A percentile compares a stretch with the other conserved stretches of the same genome.
phyloP scores from a whole-genome alignment of 495 filamentous ascomycete species.

The Aspergillus leporis region DNA sequence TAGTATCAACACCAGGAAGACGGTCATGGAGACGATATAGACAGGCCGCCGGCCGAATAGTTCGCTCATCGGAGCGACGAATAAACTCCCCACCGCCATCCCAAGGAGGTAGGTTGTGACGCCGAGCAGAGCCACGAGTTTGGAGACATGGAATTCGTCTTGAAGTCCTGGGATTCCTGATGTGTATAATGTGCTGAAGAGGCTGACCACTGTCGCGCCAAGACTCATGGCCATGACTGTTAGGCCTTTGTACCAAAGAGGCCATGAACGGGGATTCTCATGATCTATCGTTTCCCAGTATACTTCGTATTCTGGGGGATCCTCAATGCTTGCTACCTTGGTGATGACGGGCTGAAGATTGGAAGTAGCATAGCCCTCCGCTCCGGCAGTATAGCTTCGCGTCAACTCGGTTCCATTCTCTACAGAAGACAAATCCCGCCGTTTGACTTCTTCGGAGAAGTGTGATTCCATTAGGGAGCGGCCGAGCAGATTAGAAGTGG shows the following conservation, averaged over 20 bases:
- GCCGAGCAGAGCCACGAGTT: constrained; percentile 64
- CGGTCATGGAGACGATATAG: constrained; percentile 59
- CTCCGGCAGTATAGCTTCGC: constrained; percentile 6
- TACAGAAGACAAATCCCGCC: too few species aligned
- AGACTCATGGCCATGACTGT: constrained; percentile 19
- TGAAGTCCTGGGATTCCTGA: constrained; percentile 17
- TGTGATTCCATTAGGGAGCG: too few species aligned
- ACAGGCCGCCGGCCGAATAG: constrained; percentile 70
- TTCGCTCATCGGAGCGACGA: constrained; percentile 71
- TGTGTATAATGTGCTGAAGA: constrained; percentile 19
- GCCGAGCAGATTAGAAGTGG: too few species aligned
- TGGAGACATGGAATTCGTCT: constrained; percentile 59
- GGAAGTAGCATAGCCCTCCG: not conserved
- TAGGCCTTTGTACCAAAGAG: constrained; percentile 19
- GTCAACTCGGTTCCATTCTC: too few species aligned
- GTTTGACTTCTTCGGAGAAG: too few species aligned
- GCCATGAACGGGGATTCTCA: constrained; percentile 19
- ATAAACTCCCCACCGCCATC: constrained; percentile 67
- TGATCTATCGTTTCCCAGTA: constrained; percentile 10
- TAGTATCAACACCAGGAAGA: constrained; percentile 66
- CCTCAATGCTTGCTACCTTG: constrained; percentile 10
- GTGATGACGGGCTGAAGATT: constrained; percentile 8
- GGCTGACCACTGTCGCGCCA: constrained; percentile 19
- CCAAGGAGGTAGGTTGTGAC: constrained; percentile 68
- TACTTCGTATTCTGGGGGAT: constrained; percentile 17